Evolutionary conservation across 352 stramenopile species (phyloP).

Genomic region (Phytopythium delawarense): DNA sequence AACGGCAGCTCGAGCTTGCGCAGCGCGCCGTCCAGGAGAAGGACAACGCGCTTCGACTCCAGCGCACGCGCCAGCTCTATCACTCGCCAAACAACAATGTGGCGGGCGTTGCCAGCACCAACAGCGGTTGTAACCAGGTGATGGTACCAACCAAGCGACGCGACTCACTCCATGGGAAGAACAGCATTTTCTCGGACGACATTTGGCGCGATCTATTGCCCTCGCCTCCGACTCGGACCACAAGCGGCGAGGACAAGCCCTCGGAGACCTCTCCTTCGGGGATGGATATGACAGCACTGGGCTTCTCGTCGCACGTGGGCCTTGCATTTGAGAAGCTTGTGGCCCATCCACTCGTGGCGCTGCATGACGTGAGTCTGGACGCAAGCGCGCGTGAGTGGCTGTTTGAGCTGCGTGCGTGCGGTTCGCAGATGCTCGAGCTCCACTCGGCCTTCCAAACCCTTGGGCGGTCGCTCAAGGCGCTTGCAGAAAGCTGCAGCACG

Average conservation of each 20-base stretch:
- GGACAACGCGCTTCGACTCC: conserved; percentile 51
- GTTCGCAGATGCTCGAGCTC: conserved; percentile 46
- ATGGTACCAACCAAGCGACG: not conserved
- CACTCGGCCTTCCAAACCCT: conserved; percentile 63
- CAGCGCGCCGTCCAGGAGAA: conserved; percentile 44
- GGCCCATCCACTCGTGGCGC: conserved; percentile 40
- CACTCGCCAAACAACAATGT: conserved; percentile 2
- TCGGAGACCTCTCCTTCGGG: conserved; percentile 6
- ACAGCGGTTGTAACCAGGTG: not conserved
- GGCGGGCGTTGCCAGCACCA: not conserved
- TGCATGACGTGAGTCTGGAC: conserved; percentile 49
- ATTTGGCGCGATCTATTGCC: conserved; percentile 52
- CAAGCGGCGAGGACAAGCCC: not conserved
- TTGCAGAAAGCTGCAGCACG: conserved; percentile 48
- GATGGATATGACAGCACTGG: conserved; percentile 2
- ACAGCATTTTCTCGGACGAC: conserved; percentile 41
- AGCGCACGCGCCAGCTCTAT: conserved; percentile 55
- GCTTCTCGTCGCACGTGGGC: conserved; percentile 49
- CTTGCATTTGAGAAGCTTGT: conserved; percentile 58
- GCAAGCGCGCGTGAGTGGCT: conserved; percentile 60
- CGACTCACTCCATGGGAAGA: conserved; percentile 2
- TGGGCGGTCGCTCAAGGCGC: conserved; percentile 40
- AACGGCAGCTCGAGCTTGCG: conserved; percentile 57
- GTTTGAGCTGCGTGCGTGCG: conserved; percentile 44
- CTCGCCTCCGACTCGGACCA: conserved; percentile 6